phyloP scores from a whole-genome alignment of 208 protist genomes.

The Phytomonas francai region DNA sequence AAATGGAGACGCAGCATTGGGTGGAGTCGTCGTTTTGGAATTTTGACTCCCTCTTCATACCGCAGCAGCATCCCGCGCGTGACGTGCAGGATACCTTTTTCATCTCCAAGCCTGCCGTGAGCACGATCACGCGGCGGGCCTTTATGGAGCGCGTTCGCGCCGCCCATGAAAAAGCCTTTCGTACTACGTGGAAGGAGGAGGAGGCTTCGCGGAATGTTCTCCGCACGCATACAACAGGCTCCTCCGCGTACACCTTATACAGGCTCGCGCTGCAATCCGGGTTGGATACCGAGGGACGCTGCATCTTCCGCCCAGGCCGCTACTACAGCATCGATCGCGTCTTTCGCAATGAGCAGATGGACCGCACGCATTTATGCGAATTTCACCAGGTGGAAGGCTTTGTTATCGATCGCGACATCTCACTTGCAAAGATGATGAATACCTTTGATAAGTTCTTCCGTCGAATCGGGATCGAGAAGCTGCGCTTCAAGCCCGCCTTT shows the following conservation, averaged over 20 bases:
- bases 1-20: conserved; percentile 99
- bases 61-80: conserved; percentile 99
- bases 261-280: conserved; percentile 81
- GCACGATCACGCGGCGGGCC: conserved; percentile 43
- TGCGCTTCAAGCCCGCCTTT: conserved; percentile 99
- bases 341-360: conserved; percentile 99
- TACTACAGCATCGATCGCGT: conserved; percentile 99
- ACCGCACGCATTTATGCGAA: conserved; percentile 99
- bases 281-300: conserved; percentile 36
- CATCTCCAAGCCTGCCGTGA: conserved; percentile 83
- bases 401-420: conserved; percentile 96
- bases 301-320: conserved; percentile 92
- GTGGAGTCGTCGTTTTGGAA: conserved; percentile 99
- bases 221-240: conserved; percentile 99
- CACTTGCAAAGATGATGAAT: conserved; percentile 98
- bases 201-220: conserved; percentile 97
- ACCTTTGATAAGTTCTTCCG: conserved; percentile 97
- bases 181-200: conserved; percentile 92
- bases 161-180: conserved; percentile 91
- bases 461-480: conserved; percentile 92
- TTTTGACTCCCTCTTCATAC: conserved; percentile 99
- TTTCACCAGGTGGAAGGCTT: conserved; percentile 99
- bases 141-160: conserved; percentile 92
- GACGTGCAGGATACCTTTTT: conserved; percentile 99
- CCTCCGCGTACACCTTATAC: conserved; percentile 96